A percentile compares a stretch with the other conserved stretches of the same genome.
phyloP scores from a whole-genome alignment of 495 filamentous ascomycete genomes.

The Oidiodendron maius region DNA sequence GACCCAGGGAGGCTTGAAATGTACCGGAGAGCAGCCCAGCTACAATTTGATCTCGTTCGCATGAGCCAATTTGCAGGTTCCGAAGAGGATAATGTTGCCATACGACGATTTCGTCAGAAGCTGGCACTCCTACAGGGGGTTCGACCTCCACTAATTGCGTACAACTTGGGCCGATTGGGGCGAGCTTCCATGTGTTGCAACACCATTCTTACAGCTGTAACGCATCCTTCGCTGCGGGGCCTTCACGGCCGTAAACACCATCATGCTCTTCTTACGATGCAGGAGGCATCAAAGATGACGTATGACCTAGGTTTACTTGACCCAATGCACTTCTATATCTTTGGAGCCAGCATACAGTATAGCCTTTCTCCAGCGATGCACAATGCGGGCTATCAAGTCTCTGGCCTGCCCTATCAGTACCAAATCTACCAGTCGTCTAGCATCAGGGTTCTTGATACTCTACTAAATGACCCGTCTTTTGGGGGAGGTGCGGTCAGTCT shows the following conservation, averaged over 20 bases:
- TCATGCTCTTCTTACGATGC: slow-evolving; percentile 39
- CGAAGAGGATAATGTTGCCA: slow-evolving; percentile 50
- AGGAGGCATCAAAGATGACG: slow-evolving; percentile 47
- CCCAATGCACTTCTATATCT: slow-evolving; percentile 67
- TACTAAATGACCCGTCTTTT: slow-evolving; percentile 57
- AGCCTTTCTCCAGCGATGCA: slow-evolving; percentile 74
- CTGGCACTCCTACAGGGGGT: slow-evolving; percentile 40
- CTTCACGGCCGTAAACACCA: slow-evolving; percentile 34
- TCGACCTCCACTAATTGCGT: slow-evolving; percentile 55
- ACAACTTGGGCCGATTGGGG: slow-evolving; percentile 62
- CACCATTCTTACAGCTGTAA: slow-evolving; percentile 57
- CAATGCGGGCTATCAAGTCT: slow-evolving; percentile 61
- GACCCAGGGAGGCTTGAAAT: slow-evolving; percentile 46
- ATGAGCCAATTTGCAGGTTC: slow-evolving; percentile 54
- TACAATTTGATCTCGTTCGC: slow-evolving; percentile 64
- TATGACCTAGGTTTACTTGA: slow-evolving; percentile 50
- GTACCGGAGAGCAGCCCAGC: slow-evolving; percentile 46
- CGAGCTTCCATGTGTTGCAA: slow-evolving; percentile 62
- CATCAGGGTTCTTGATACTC: slow-evolving; percentile 53
- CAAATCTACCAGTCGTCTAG: slow-evolving; percentile 54
- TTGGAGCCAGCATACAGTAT: slow-evolving; percentile 64
- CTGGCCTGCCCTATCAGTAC: slow-evolving; percentile 67
- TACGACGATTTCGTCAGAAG: slow-evolving; percentile 49
- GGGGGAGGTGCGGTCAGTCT: slow-evolving; percentile 67
- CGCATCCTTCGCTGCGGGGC: slow-evolving; percentile 23